Percentiles rank a stretch among this genome's conserved stretches.
Evolutionary conservation across 2,329 filamentous ascomycete species (phyloP).

Genomic region (Ceratocystis harringtonii): DNA sequence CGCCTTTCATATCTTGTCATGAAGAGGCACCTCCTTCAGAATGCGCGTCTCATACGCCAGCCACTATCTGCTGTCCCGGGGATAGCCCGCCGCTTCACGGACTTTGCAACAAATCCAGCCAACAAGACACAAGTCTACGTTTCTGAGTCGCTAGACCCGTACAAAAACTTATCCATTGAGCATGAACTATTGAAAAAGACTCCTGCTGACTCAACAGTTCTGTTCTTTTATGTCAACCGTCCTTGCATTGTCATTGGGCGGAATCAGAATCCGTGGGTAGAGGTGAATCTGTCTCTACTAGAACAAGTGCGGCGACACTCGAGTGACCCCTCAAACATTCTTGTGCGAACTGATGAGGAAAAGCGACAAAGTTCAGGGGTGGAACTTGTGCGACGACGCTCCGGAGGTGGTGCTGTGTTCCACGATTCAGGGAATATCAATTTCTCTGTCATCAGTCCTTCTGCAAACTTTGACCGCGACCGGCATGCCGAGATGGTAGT

Average conservation of each 20-base stretch:
- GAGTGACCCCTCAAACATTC: neutral
- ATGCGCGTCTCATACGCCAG: neutral
- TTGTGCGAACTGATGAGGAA: slow-evolving; percentile 18
- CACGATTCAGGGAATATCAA: slow-evolving; percentile 91
- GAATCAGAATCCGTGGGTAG: slow-evolving; percentile 96
- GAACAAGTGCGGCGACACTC: slow-evolving; percentile 1
- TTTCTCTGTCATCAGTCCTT: slow-evolving; percentile 79
- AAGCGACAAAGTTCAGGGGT: slow-evolving; percentile 24
- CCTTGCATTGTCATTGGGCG: slow-evolving; percentile 83
- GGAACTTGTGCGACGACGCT: slow-evolving; percentile 63
- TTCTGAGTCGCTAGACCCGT: slow-evolving; percentile 57
- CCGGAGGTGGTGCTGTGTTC: slow-evolving; percentile 84
- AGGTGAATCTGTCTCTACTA: slow-evolving; percentile 60
- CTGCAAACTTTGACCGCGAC: slow-evolving; percentile 61
- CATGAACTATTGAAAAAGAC: slow-evolving; percentile 71
- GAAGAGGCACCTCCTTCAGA: neutral
- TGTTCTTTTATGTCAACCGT: slow-evolving; percentile 78
- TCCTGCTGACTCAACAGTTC: slow-evolving; percentile 54
- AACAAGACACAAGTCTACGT: slow-evolving; percentile 52
- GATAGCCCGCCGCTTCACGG: slow-evolving; percentile 22
- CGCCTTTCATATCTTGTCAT: neutral
- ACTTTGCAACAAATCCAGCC: slow-evolving; percentile 29
- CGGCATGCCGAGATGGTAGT: slow-evolving; percentile 88
- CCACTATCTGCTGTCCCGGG: neutral
- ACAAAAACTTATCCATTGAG: slow-evolving; percentile 85